These are phyloP conservation scores for Alternaria incomplexa DNA, from an alignment of 2,329 filamentous ascomycete species.

Conservation along the genomic window DNA sequence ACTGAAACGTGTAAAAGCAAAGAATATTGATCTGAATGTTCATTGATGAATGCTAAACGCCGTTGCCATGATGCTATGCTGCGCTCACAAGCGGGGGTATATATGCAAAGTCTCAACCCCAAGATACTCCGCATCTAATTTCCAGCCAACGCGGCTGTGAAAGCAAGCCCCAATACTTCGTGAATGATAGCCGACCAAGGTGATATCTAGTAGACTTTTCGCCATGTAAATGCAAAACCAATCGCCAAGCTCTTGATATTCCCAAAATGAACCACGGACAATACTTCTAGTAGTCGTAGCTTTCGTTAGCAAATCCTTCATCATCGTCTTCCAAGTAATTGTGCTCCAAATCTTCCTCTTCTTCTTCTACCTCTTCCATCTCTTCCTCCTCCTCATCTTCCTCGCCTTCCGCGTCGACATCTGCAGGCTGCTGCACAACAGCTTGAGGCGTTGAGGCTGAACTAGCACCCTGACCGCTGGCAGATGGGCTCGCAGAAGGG, in stretches of 20 bases:
- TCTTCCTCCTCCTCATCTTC: slow-evolving; percentile 32
- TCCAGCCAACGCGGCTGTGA: not conserved
- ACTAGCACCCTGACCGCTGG: slow-evolving; percentile 29
- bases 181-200: not conserved
- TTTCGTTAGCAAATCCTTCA: slow-evolving; percentile 51
- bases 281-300: slow-evolving; percentile 28
- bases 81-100: slow-evolving; percentile 19
- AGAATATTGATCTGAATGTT: not conserved
- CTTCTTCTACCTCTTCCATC: slow-evolving; percentile 46
- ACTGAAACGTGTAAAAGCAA: not conserved
- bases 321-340: slow-evolving; percentile 53
- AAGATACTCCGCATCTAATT: not conserved
- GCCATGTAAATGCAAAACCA: not conserved
- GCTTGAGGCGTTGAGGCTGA: slow-evolving; percentile 18
- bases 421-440: slow-evolving; percentile 4
- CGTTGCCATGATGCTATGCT: slow-evolving; percentile 15
- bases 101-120: slow-evolving; percentile 7
- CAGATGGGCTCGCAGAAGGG: slow-evolving; percentile 21
- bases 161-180: not conserved
- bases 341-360: slow-evolving; percentile 48
- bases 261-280: not conserved
- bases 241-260: not conserved
- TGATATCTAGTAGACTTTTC: not conserved
- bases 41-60: slow-evolving; percentile 6
- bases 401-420: slow-evolving; percentile 23